These are phyloP conservation scores for Piper betle DNA, from an alignment of 164 flowering plant genomes.

Conservation along the genomic window DNA sequence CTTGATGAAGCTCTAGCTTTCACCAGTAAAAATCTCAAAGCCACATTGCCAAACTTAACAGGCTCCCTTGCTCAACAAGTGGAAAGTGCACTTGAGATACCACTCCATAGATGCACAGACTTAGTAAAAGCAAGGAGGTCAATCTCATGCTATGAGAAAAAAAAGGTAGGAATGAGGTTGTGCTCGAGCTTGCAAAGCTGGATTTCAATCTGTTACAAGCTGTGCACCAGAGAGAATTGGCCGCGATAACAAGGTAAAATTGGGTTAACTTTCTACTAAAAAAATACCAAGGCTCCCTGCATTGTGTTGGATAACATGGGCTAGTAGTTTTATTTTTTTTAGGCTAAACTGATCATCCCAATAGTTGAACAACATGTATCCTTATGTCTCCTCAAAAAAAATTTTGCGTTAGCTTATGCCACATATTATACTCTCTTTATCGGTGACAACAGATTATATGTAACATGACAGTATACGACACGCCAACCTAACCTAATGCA, in stretches of 20 bases:
- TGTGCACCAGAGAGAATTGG: slow-evolving; percentile 27
- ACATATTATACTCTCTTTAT: no score
- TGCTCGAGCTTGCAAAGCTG: slow-evolving; percentile 35
- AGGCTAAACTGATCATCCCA: neutral
- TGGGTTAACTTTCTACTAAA: no score
- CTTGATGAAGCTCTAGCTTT: no score
- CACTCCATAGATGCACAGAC: slow-evolving; percentile 20
- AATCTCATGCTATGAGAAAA: slow-evolving; percentile 22
- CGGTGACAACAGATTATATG: no score
- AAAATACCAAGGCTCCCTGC: neutral
- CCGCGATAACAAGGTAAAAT: slow-evolving; percentile 20
- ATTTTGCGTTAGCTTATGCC: no score
- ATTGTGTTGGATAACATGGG: neutral
- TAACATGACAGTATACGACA: no score
- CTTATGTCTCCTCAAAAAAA: no score
- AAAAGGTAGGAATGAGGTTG: slow-evolving; percentile 10
- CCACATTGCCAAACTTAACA: no score
- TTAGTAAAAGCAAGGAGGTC: slow-evolving; percentile 25
- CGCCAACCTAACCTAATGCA: no score
- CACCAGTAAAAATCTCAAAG: no score
- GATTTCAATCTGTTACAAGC: slow-evolving; percentile 44
- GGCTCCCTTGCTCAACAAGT: slow-evolving; percentile 19
- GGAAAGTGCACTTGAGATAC: slow-evolving; percentile 18
- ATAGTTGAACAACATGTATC: no score
- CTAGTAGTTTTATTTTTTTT: neutral